phyloP scores from a whole-genome alignment of 441 rosid genomes.

The Mallotus japonicus region DNA sequence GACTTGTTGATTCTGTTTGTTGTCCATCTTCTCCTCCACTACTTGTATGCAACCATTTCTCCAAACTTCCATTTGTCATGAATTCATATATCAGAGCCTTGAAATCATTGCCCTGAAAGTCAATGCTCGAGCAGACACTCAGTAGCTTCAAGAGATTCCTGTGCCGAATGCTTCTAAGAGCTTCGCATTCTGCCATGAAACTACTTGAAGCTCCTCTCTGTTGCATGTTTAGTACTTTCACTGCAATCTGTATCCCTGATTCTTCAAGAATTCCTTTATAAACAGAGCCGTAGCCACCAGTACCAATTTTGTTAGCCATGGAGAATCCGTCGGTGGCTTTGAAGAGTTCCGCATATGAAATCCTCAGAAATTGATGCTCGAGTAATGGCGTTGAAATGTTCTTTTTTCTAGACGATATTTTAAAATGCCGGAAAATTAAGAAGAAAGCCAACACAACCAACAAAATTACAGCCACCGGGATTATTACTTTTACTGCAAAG shows the following conservation, averaged over 20 bases:
- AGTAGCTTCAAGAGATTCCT: slow-evolving; percentile 14
- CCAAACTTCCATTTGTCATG: slow-evolving; percentile 10
- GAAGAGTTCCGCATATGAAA: neutral
- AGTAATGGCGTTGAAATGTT: neutral
- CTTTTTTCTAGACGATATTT: neutral
- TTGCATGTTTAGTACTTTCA: slow-evolving; percentile 7
- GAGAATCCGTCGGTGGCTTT: neutral
- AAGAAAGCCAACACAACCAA: neutral
- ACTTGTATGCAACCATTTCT: neutral
- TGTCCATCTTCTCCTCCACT: no score
- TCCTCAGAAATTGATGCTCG: neutral
- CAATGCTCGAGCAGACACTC: slow-evolving; percentile 4
- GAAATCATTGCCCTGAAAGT: neutral
- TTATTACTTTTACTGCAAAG: neutral
- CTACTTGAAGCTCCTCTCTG: slow-evolving; percentile 8
- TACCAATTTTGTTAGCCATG: neutral
- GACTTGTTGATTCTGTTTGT: neutral
- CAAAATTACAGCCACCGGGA: neutral
- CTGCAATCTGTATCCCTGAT: neutral
- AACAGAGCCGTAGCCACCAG: slow-evolving; percentile 7
- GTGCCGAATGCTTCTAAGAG: slow-evolving; percentile 14
- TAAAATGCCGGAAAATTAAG: neutral
- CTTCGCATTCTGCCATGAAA: slow-evolving; percentile 5
- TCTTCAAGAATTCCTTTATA: neutral
- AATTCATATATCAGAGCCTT: no score